Percentiles rank a stretch among this genome's conserved stretches.
phyloP scores from a whole-genome alignment of 2,329 filamentous ascomycete species.

The Trichophyton simii region DNA sequence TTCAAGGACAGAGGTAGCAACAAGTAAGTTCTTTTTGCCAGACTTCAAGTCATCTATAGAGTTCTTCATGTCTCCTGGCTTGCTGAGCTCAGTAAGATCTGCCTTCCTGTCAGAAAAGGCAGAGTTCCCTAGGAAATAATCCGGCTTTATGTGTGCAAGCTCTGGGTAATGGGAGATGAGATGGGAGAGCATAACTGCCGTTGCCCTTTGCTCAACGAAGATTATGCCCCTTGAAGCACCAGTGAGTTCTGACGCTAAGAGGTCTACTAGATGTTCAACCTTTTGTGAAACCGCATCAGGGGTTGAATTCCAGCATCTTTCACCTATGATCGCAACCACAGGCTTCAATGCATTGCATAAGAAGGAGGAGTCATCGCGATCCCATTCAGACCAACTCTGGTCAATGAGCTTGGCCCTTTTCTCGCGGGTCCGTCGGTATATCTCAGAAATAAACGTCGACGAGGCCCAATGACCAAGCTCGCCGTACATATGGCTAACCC shows the following conservation, averaged over 20 bases:
- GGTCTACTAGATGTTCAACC: constrained; percentile 42
- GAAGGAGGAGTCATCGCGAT: constrained; percentile 44
- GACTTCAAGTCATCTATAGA: constrained; percentile 43
- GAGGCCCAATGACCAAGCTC: constrained; percentile 58
- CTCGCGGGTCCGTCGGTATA: constrained; percentile 30
- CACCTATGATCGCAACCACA: constrained; percentile 8
- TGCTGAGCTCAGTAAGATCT: constrained; percentile 39
- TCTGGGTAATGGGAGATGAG: constrained; percentile 45
- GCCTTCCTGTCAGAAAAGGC: constrained; percentile 30
- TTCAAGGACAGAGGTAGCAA: constrained; percentile 47
- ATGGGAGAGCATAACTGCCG: constrained; percentile 47
- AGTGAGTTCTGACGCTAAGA: constrained; percentile 34
- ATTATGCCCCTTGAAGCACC: constrained; percentile 47
- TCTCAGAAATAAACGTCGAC: constrained; percentile 50
- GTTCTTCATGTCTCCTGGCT: constrained; percentile 36
- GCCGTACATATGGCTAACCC: constrained; percentile 38
- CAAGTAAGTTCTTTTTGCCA: constrained; percentile 44
- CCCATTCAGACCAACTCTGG: constrained; percentile 31
- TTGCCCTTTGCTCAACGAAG: constrained; percentile 53
- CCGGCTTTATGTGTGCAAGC: constrained; percentile 25
- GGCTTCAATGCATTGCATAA: constrained; percentile 33
- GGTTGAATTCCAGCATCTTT: constrained; percentile 10
- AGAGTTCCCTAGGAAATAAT: constrained; percentile 44
- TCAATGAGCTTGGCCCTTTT: constrained; percentile 15
- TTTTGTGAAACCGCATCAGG: constrained; percentile 44